A percentile compares a stretch with the other conserved stretches of the same genome.
phyloP scores from a whole-genome alignment of 805 yeast genomes.

The Metschnikowia aberdeeniae region DNA sequence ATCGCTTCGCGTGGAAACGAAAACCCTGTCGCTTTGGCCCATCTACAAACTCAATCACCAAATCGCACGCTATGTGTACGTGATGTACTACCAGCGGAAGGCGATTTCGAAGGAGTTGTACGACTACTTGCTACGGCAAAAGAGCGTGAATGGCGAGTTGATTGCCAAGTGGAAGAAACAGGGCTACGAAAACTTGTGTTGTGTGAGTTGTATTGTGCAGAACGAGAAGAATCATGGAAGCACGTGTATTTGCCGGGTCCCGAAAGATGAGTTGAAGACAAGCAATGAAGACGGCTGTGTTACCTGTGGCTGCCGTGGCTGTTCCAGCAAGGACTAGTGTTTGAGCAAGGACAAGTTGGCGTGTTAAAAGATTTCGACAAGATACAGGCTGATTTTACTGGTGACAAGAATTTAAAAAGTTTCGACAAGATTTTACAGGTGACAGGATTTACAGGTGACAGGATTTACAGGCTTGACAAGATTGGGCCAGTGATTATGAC shows the following conservation, averaged over 20 bases:
- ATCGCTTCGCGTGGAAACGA: slow-evolving; percentile 40
- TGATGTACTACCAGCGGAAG: slow-evolving; percentile 65
- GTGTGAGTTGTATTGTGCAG: slow-evolving; percentile 69
- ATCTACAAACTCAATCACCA: slow-evolving; percentile 69
- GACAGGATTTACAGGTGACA: no score
- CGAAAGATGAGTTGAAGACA: slow-evolving; percentile 48
- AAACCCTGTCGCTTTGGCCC: slow-evolving; percentile 60
- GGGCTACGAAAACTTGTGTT: slow-evolving; percentile 85
- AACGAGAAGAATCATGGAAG: slow-evolving; percentile 55
- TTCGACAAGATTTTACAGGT: no score
- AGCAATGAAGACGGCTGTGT: slow-evolving; percentile 47
- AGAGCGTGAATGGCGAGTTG: slow-evolving; percentile 61
- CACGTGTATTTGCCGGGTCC: slow-evolving; percentile 85
- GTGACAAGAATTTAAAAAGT: no score
- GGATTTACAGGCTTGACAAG: no score
- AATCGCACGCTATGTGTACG: slow-evolving; percentile 70
- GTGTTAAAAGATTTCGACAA: no score
- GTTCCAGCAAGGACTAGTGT: slow-evolving; percentile 65
- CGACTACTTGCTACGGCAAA: slow-evolving; percentile 66
- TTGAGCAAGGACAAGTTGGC: no score
- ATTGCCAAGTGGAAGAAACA: slow-evolving; percentile 80
- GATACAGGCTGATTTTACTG: no score
- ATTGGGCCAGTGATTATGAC: no score
- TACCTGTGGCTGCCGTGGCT: slow-evolving; percentile 83
- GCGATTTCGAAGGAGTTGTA: slow-evolving; percentile 65